These are phyloP conservation scores for Podaxis mareebaensis DNA, from an alignment of 768 basidiomycete species.

Conservation along the genomic window DNA sequence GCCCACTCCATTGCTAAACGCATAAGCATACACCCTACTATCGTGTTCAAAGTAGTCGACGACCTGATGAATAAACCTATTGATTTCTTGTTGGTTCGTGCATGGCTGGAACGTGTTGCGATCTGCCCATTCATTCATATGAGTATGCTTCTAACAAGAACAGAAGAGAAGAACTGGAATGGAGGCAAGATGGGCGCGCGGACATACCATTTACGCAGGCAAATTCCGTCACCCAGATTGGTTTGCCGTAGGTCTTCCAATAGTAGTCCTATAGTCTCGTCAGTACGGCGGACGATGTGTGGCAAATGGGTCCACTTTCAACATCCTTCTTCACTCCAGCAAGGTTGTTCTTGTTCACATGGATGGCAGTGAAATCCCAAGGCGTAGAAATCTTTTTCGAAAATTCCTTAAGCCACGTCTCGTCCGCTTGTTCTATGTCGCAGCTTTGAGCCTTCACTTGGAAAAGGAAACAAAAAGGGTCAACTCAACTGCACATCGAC, in stretches of 20 bases:
- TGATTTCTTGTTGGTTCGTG: slow-evolving; percentile 42
- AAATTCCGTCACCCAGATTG: slow-evolving; percentile 51
- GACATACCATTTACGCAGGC: slow-evolving; percentile 46
- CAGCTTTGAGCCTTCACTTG: neutral
- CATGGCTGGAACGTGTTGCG: slow-evolving; percentile 41
- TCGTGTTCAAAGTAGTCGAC: slow-evolving; percentile 40
- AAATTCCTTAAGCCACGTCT: slow-evolving; percentile 47
- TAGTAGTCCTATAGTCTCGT: slow-evolving; percentile 38
- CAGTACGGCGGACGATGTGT: neutral
- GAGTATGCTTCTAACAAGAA: neutral
- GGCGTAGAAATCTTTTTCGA: slow-evolving; percentile 34
- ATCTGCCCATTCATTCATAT: slow-evolving; percentile 26
- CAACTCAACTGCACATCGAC: slow-evolving; percentile 48
- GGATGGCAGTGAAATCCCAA: slow-evolving; percentile 50
- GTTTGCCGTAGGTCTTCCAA: slow-evolving; percentile 39
- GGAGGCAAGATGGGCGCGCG: neutral
- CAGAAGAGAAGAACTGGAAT: neutral
- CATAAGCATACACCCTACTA: slow-evolving; percentile 40
- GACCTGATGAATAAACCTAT: slow-evolving; percentile 39
- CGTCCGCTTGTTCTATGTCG: slow-evolving; percentile 43
- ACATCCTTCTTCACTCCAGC: slow-evolving; percentile 45
- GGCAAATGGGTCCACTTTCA: slow-evolving; percentile 24
- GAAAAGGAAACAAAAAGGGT: neutral
- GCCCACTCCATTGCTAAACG: slow-evolving; percentile 48
- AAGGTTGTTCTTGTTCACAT: slow-evolving; percentile 49